Conservation (phyloP, 164 flowering plant genomes). For the Chimonanthus salicifolius region DNA sequence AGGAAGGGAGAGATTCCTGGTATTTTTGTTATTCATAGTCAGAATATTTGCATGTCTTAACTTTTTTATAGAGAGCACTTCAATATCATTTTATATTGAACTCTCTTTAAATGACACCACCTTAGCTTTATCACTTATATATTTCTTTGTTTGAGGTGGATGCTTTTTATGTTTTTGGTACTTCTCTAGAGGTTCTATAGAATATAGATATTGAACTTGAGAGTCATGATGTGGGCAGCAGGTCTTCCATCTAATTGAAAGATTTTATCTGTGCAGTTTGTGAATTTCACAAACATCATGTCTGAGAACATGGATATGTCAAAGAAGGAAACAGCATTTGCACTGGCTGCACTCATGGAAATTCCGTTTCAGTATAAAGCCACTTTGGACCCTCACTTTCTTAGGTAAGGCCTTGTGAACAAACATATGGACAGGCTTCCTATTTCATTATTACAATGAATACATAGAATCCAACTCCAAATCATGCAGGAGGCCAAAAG, state of each 20-base stretch:
- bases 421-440: neutral
- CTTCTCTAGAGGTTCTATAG: neutral
- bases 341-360: conserved; percentile 74
- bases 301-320: conserved; percentile 37
- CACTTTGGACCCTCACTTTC: conserved; percentile 46
- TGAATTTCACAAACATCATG: conserved; percentile 78
- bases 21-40: too few relatives aligned
- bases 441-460: neutral
- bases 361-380: conserved; percentile 80
- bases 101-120: too few relatives aligned
- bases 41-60: too few relatives aligned
- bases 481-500: neutral
- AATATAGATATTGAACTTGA: neutral
- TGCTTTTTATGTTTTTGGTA: neutral
- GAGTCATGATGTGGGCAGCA: neutral
- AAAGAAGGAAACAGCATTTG: conserved; percentile 64
- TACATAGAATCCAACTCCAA: neutral
- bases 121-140: too few relatives aligned
- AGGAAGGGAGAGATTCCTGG: too few relatives aligned
- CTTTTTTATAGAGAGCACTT: too few relatives aligned
- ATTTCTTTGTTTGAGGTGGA: neutral
- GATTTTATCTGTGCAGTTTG: conserved; percentile 37
- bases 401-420: conserved; percentile 33
- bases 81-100: too few relatives aligned
- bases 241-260: neutral